Evolutionary conservation across 192 early-diverging fungal genomes (phyloP).

Genomic region (Backusella psychrophila): DNA sequence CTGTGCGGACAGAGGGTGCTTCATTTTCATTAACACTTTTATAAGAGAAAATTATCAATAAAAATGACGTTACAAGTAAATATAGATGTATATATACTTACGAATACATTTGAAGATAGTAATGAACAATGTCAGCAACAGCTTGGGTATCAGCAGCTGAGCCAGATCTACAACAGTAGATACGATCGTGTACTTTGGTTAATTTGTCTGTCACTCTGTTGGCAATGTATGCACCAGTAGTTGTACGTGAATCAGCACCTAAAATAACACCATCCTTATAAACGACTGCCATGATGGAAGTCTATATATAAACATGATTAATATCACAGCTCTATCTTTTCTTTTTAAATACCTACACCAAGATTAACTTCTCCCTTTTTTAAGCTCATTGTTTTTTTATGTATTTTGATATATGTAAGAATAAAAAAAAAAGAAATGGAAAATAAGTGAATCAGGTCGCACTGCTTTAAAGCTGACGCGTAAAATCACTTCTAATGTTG

Average conservation of each 20-base stretch:
- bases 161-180: slow-evolving; percentile 98
- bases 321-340: background rate
- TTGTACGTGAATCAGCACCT: slow-evolving; percentile 97
- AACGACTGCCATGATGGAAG: slow-evolving; percentile 94
- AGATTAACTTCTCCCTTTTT: slow-evolving; percentile 96
- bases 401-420: background rate
- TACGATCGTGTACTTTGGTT: slow-evolving; percentile 90
- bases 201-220: slow-evolving; percentile 99
- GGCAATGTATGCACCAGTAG: slow-evolving; percentile 93
- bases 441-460: background rate
- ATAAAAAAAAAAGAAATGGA: background rate
- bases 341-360: slow-evolving; percentile 64
- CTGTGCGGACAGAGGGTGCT: slow-evolving; percentile 81
- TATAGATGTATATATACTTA: slow-evolving; percentile 47
- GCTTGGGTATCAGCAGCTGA: slow-evolving; percentile 98
- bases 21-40: slow-evolving; percentile 78
- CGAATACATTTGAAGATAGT: slow-evolving; percentile 91
- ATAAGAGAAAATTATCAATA: background rate
- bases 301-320: slow-evolving; percentile 49
- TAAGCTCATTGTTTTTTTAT: slow-evolving; percentile 40
- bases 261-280: slow-evolving; percentile 92
- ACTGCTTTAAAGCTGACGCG: slow-evolving; percentile 6
- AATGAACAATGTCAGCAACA: slow-evolving; percentile 95
- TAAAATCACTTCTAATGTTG: background rate
- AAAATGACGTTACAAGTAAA: background rate